Conservation (phyloP, 2,329 filamentous ascomycete species). For the Cordyceps sp. region DNA sequence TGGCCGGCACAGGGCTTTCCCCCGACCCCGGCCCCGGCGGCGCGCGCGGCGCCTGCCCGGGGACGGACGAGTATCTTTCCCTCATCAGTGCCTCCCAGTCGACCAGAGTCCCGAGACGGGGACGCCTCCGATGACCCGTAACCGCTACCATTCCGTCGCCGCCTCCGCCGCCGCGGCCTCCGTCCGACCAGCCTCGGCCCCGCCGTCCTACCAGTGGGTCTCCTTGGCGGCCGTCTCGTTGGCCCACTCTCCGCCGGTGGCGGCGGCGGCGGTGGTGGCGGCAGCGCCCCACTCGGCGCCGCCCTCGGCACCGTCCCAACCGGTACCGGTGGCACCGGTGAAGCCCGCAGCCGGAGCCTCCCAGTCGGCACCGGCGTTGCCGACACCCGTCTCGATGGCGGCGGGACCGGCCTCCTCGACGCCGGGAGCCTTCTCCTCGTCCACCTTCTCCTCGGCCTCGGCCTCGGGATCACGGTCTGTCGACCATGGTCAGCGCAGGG, state of each 20-base stretch:
- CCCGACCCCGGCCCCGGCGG: slow-evolving; percentile 49
- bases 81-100: slow-evolving; percentile 76
- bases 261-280: slow-evolving; percentile 33
- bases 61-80: slow-evolving; percentile 79
- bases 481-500: not conserved
- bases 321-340: slow-evolving; percentile 39
- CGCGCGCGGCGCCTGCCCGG: no score
- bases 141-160: slow-evolving; percentile 2
- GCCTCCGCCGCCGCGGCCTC: not conserved
- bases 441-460: slow-evolving; percentile 95
- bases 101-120: slow-evolving; percentile 18
- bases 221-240: slow-evolving; percentile 36
- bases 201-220: slow-evolving; percentile 30
- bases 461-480: slow-evolving; percentile 93
- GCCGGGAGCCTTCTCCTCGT: slow-evolving; percentile 79
- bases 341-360: slow-evolving; percentile 55
- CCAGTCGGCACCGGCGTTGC: slow-evolving; percentile 58
- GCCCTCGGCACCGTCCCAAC: slow-evolving; percentile 40
- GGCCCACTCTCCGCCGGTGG: slow-evolving; percentile 51
- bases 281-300: slow-evolving; percentile 50
- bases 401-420: slow-evolving; percentile 70
- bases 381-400: slow-evolving; percentile 67
- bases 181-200: slow-evolving; percentile 1
- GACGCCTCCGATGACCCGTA: slow-evolving; percentile 2
- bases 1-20: slow-evolving; percentile 95